phyloP scores from a whole-genome alignment of 768 basidiomycete species.

The Boletus coccyginus region DNA sequence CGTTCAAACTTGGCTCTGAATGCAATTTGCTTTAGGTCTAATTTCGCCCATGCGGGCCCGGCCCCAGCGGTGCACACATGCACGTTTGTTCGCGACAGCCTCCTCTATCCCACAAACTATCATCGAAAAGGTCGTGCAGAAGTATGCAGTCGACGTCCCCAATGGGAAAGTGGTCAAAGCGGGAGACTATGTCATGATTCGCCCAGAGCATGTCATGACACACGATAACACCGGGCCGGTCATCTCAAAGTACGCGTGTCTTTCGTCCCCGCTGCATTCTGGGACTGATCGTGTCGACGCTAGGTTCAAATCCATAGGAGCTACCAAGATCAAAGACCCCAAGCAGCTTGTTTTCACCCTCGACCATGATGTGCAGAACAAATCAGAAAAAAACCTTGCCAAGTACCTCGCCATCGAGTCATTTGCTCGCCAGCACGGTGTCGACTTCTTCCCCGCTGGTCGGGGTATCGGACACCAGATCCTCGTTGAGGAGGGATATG shows the following conservation, averaged over 20 bases:
- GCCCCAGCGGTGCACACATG: not conserved
- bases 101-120: constrained; percentile 68
- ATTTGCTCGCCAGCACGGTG: constrained; percentile 78
- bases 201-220: too few relatives aligned
- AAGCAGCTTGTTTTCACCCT: constrained; percentile 59
- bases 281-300: not conserved
- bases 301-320: constrained; percentile 74
- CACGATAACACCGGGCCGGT: constrained; percentile 97
- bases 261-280: constrained; percentile 1
- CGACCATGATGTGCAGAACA: constrained; percentile 66
- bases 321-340: constrained; percentile 76
- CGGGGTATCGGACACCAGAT: constrained; percentile 98
- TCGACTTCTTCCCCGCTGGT: constrained; percentile 98
- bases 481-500: constrained; percentile 97
- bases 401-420: constrained; percentile 61
- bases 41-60: constrained; percentile 6
- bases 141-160: too few relatives aligned
- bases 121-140: constrained; percentile 71
- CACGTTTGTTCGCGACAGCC: constrained; percentile 34
- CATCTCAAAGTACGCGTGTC: constrained; percentile 78
- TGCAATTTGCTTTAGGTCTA: constrained; percentile 14
- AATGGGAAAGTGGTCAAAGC: constrained; percentile 71
- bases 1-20: not conserved
- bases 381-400: constrained; percentile 67
- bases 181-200: constrained; percentile 99